A percentile compares a stretch with the other conserved stretches of the same genome.
These are phyloP conservation scores for Penicillium soppii DNA, from an alignment of 495 filamentous ascomycete genomes.

Conservation along the genomic window DNA sequence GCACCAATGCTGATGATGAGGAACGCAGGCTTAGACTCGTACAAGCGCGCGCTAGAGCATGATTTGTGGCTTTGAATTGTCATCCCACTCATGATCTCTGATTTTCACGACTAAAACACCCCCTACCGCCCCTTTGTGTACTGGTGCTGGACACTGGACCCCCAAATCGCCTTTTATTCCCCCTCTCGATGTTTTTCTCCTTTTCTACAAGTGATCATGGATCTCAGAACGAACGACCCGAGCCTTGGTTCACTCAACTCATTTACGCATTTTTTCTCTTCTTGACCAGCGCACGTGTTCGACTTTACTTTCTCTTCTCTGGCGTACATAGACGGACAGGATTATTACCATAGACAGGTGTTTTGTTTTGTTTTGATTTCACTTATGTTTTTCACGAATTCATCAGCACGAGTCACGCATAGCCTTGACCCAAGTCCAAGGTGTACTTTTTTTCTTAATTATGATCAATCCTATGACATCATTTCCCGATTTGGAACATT, in stretches of 20 bases:
- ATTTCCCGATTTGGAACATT: conserved; percentile 1
- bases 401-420: conserved; percentile 20
- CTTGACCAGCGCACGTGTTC: not conserved
- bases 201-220: not conserved
- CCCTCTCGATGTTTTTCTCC: not conserved
- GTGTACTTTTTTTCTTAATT: not conserved
- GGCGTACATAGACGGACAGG: conserved; percentile 28
- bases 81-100: not conserved
- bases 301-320: not conserved
- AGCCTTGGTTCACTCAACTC: not conserved
- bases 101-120: not conserved
- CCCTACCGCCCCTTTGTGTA: not conserved
- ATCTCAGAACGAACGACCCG: not conserved
- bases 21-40: conserved; percentile 40
- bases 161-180: not conserved
- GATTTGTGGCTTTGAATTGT: not conserved
- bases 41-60: conserved; percentile 39
- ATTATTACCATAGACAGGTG: conserved; percentile 17
- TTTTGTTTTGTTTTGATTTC: conserved; percentile 24
- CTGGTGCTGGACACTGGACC: conserved; percentile 5
- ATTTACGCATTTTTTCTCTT: not conserved
- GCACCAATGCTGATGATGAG: conserved; percentile 35
- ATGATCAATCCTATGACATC: conserved; percentile 5
- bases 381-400: conserved; percentile 9
- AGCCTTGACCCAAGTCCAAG: conserved; percentile 1